Evolutionary conservation across 352 stramenopile genomes (phyloP).

Genomic region (Phytopythium delawarense): DNA sequence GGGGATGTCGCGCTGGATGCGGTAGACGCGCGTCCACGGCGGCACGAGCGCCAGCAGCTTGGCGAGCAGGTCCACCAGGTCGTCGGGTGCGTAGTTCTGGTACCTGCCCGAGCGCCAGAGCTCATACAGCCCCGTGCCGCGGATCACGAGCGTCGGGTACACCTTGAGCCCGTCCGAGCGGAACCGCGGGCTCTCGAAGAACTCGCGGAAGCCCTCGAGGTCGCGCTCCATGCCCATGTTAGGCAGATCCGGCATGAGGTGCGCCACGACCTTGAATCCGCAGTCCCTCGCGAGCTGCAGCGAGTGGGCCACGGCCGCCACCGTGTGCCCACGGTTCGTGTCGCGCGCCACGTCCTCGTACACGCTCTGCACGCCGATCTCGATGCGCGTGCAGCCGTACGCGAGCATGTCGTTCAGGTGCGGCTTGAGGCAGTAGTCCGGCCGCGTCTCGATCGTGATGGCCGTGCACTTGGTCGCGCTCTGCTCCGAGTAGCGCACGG

Average conservation of each 20-base stretch:
- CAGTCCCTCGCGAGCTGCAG: constrained; percentile 91
- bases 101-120: constrained; percentile 97
- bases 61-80: constrained; percentile 91
- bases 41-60: constrained; percentile 92
- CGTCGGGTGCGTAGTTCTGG: constrained; percentile 77
- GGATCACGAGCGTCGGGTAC: constrained; percentile 96
- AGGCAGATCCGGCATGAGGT: constrained; percentile 98
- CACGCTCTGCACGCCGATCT: constrained; percentile 96
- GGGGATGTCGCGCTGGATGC: constrained; percentile 96
- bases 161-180: constrained; percentile 95
- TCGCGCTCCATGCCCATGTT: constrained; percentile 97
- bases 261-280: constrained; percentile 97
- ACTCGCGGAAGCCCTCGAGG: constrained; percentile 94
- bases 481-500: constrained; percentile 93
- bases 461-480: constrained; percentile 79
- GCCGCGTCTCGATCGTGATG: constrained; percentile 97
- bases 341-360: constrained; percentile 93
- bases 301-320: constrained; percentile 84
- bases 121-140: constrained; percentile 95
- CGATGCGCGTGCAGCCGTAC: constrained; percentile 96
- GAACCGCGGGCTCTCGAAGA: constrained; percentile 96
- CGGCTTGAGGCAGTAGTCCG: constrained; percentile 96
- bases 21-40: constrained; percentile 95
- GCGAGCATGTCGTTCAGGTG: constrained; percentile 96
- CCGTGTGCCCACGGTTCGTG: constrained; percentile 94